Evolutionary conservation across 805 yeast genomes (phyloP), one percentile per base, ranked within the genome.

Genomic region (Kazachstania bromeliacearum): DNA sequence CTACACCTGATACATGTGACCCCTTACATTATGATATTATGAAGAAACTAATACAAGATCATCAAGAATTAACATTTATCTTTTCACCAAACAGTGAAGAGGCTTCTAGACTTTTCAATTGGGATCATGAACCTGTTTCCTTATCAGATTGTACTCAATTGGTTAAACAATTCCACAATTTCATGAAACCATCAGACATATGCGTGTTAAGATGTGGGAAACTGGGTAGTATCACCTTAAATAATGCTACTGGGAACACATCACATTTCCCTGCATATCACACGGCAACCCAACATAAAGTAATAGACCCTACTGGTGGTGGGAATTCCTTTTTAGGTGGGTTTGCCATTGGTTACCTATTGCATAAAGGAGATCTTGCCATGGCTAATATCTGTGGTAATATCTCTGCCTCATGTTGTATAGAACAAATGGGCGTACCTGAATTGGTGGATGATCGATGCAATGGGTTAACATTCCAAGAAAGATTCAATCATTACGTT

Each of bases 221-320:
- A 1, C 42, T 68, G 19, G 96, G 96, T 0, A 75, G 87, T 44
- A 66, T 67, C 16, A 63, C 77, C 2, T 50, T 67, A 17, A 57
- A 70, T 1, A 15, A 12, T 2, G 12, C 4, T 12, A 7, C 12
- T 5, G 21, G 36, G 15, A 12, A 28, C 1, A 14, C 21, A 10
- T 5, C 9, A 8, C 73, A 82, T 75, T 68, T 75, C 16, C 88
- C 92, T 0, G 84, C 96, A 1, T 89, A 80, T 55, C 94, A 87
- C 51, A 55, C 50, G 9, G 63, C 60, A 15, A 47, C 50, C 3
- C 48, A 50, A 3, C 53, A 50, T 45, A 55, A 57, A 33, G 87
- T 87, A 0, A 64, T 82, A 1, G 97, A 88, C 56, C 94, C 96
- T 2, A 88, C 96, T 0, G 97, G 97, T 0, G 95, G 94, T 13